A percentile compares a stretch with the other conserved stretches of the same genome.
Evolutionary conservation across 2,329 filamentous ascomycete genomes (phyloP).

Genomic region (Calonectria multiphialidica): DNA sequence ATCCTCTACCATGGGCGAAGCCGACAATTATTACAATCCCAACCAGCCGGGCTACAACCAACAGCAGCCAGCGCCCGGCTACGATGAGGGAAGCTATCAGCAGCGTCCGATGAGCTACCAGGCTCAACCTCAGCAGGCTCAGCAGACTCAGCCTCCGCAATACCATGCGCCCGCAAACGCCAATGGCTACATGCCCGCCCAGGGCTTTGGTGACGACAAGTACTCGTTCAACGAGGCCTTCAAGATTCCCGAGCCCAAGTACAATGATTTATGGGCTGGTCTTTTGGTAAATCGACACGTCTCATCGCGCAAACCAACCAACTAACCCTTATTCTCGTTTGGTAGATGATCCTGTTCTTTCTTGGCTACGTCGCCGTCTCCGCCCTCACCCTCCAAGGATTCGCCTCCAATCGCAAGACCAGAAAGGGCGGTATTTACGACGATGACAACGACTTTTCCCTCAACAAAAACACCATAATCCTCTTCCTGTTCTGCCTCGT

Average conservation of each 20-base stretch:
- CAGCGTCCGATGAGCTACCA: slow-evolving; percentile 44
- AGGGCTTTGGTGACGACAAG: slow-evolving; percentile 59
- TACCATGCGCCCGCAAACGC: slow-evolving; percentile 41
- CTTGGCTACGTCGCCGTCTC: slow-evolving; percentile 82
- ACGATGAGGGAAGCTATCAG: slow-evolving; percentile 38
- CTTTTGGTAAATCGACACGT: slow-evolving; percentile 69
- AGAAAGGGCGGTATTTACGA: slow-evolving; percentile 82
- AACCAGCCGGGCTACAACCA: slow-evolving; percentile 36
- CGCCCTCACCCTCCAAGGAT: slow-evolving; percentile 80
- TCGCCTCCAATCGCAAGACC: slow-evolving; percentile 71
- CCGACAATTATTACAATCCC: slow-evolving; percentile 48
- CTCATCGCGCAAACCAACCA: neutral
- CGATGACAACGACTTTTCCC: slow-evolving; percentile 71
- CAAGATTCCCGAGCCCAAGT: slow-evolving; percentile 86
- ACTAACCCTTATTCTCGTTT: neutral
- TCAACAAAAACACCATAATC: slow-evolving; percentile 87
- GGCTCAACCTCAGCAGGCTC: slow-evolving; percentile 39
- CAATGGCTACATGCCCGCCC: slow-evolving; percentile 50
- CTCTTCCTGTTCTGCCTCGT: slow-evolving; percentile 84
- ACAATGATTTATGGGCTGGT: slow-evolving; percentile 91
- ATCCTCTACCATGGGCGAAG: slow-evolving; percentile 48
- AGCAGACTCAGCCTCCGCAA: slow-evolving; percentile 46
- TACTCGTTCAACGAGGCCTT: slow-evolving; percentile 83
- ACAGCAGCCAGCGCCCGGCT: slow-evolving; percentile 32
- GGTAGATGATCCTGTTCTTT: slow-evolving; percentile 76